Conservation (phyloP, 345 rosid genomes). For the Nasturtium officinale region DNA sequence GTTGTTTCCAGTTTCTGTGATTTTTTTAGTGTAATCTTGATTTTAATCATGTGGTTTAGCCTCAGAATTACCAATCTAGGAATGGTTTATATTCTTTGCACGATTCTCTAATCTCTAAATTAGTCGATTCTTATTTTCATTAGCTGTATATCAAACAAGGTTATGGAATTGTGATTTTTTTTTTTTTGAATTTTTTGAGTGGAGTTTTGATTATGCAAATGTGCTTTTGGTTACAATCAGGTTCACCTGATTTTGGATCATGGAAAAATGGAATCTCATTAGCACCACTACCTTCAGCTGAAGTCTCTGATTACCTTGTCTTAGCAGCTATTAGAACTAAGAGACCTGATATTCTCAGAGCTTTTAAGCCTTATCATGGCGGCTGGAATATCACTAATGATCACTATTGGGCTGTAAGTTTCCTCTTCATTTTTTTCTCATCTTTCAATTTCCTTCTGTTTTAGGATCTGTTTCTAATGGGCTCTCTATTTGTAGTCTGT, state of each 20-base stretch:
- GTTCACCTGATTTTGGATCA: constrained; percentile 55
- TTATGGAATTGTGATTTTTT: constrained; percentile 6
- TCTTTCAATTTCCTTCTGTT: background rate
- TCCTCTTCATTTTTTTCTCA: background rate
- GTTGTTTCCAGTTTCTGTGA: constrained; percentile 7
- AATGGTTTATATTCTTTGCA: constrained; percentile 5
- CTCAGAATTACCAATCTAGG: too few species aligned
- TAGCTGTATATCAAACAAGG: background rate
- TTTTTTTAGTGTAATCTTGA: constrained; percentile 2
- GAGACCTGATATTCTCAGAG: constrained; percentile 79
- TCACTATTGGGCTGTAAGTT: constrained; percentile 95
- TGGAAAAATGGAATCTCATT: constrained; percentile 59
- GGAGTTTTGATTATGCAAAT: background rate
- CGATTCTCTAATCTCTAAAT: background rate
- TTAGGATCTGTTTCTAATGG: constrained; percentile 21
- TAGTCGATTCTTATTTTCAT: background rate
- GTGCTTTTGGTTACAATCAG: constrained; percentile 40
- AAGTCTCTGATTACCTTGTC: constrained; percentile 50
- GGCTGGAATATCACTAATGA: constrained; percentile 89
- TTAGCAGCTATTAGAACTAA: constrained; percentile 79
- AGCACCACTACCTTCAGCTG: constrained; percentile 65
- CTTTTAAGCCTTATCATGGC: constrained; percentile 65
- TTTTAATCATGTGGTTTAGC: background rate
- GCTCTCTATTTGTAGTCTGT: constrained; percentile 67
- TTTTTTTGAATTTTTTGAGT: background rate